These are phyloP conservation scores for Rhodomyrtus psidioides DNA, from an alignment of 441 rosid species.

Conservation along the genomic window DNA sequence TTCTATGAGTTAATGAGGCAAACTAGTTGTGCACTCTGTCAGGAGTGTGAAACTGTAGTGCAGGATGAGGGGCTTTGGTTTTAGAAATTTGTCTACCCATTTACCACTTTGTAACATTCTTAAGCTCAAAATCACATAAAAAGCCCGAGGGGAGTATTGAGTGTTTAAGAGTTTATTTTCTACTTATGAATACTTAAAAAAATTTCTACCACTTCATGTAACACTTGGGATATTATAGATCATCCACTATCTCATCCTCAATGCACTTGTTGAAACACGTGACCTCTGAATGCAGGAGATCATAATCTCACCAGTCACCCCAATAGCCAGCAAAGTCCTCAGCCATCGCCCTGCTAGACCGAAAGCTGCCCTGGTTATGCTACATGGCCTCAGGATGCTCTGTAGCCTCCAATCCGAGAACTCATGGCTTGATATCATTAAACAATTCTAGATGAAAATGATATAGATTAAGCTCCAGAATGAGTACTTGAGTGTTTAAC, in stretches of 20 bases:
- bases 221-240: background rate
- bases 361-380: background rate
- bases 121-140: background rate
- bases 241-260: background rate
- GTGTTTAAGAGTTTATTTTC: background rate
- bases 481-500: background rate
- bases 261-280: background rate
- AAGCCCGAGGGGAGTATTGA: background rate
- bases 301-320: background rate
- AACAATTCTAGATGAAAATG: background rate
- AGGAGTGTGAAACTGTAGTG: background rate
- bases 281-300: background rate
- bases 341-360: background rate
- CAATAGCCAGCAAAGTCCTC: background rate
- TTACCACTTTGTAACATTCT: background rate
- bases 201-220: background rate
- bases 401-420: background rate
- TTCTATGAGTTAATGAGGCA: background rate
- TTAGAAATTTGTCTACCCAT: background rate
- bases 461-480: background rate
- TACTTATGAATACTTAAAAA: background rate
- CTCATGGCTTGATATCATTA: background rate
- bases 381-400: background rate
- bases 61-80: background rate
- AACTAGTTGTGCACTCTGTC: background rate